Evolutionary conservation across 2,329 filamentous ascomycete species (phyloP).

Genomic region (Triangularia setosa): DNA sequence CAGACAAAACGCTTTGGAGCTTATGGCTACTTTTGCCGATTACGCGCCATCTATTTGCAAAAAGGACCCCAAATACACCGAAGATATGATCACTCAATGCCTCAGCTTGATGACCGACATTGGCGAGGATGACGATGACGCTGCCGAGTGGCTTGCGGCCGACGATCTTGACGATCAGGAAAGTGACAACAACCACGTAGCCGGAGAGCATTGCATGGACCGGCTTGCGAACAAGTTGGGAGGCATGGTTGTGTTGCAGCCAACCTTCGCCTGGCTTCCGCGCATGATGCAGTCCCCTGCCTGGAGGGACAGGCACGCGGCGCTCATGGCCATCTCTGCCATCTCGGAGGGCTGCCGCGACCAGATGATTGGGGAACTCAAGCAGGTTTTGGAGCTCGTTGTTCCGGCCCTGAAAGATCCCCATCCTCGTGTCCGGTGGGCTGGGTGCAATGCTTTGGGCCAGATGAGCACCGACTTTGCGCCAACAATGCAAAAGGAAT

Average conservation of each 20-base stretch:
- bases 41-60: constrained; percentile 91
- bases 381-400: constrained; percentile 92
- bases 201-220: constrained; percentile 98
- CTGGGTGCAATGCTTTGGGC: constrained; percentile 95
- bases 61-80: constrained; percentile 87
- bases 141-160: constrained; percentile 84
- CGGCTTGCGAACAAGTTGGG: constrained; percentile 94
- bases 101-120: constrained; percentile 97
- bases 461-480: constrained; percentile 99
- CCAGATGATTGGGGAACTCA: constrained; percentile 89
- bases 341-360: constrained; percentile 97
- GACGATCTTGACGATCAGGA: constrained; percentile 96
- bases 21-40: constrained; percentile 98
- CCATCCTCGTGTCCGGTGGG: constrained; percentile 93
- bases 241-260: constrained; percentile 84
- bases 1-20: constrained; percentile 89
- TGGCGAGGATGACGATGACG: constrained; percentile 90
- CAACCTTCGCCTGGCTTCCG: constrained; percentile 94
- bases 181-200: constrained; percentile 95
- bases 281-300: constrained; percentile 94
- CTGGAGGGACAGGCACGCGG: constrained; percentile 94
- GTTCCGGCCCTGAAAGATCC: constrained; percentile 84
- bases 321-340: constrained; percentile 96
- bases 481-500: constrained; percentile 94
- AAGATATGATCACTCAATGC: constrained; percentile 97